phyloP scores from a whole-genome alignment of 768 basidiomycete species.

The Roridomyces roridus region DNA sequence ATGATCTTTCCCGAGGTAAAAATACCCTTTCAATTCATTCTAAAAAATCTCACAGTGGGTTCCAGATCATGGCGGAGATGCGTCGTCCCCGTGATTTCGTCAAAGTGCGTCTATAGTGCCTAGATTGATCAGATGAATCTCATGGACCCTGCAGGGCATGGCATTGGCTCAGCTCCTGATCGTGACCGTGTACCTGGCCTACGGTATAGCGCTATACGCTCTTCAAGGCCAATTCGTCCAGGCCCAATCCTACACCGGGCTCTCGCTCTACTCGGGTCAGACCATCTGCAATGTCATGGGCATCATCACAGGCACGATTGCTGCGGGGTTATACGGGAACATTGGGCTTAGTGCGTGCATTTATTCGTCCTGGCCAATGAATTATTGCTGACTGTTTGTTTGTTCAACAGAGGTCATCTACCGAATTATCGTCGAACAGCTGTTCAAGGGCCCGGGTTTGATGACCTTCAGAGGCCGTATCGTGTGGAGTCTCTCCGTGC shows the following conservation, averaged over 20 bases:
- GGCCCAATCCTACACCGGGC: slow-evolving; percentile 8
- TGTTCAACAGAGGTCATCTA: slow-evolving; percentile 1
- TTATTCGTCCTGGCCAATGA: background rate
- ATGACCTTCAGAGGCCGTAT: background rate
- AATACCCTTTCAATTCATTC: no score
- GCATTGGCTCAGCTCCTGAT: slow-evolving; percentile 1
- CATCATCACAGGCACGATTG: slow-evolving; percentile 7
- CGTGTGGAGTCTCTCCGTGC: background rate
- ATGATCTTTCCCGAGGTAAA: slow-evolving; percentile 6
- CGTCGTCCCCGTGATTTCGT: slow-evolving; percentile 6
- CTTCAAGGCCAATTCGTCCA: slow-evolving; percentile 7
- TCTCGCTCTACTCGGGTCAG: slow-evolving; percentile 3
- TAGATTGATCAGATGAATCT: background rate
- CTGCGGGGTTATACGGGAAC: slow-evolving; percentile 1
- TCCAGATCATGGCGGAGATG: slow-evolving; percentile 8
- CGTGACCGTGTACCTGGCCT: slow-evolving; percentile 2
- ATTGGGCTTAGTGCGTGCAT: slow-evolving; percentile 3
- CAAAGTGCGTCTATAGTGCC: background rate
- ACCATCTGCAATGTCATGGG: slow-evolving; percentile 6
- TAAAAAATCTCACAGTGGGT: background rate
- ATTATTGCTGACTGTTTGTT: background rate
- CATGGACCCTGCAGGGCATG: background rate
- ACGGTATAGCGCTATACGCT: slow-evolving; percentile 1
- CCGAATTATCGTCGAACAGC: background rate
- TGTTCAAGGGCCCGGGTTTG: slow-evolving; percentile 1